Base-by-base conservation (phyloP, 2,329 filamentous ascomycete species). In the Hypomyces perniciosus region DNA sequence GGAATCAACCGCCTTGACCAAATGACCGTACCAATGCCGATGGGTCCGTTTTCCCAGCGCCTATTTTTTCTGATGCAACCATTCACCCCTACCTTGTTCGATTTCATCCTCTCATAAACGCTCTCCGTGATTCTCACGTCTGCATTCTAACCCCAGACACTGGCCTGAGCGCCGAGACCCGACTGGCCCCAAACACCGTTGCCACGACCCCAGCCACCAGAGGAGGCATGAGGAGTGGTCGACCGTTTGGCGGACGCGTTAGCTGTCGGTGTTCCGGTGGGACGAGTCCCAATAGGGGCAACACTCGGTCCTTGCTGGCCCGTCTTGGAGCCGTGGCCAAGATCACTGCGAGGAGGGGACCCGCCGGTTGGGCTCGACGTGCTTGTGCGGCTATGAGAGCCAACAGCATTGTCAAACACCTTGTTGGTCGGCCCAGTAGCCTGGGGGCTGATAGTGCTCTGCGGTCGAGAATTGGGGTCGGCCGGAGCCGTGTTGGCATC, bases 221-320 rank as follows among this genome's bases (percentile, higher is more conserved):
- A 90, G n/a, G 90, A 95, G n/a, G 90, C 85, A 30, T 96, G 78
- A 48, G 92, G 91, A 3, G 91, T 95, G 6, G 89, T 95, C 0
- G 91, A 89, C 53, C 89, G 88, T 68, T 93, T 93, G 69, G 74
- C 73, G 54, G 80, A 77, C 38, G 72, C 67, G 7, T 70, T 69
- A 29, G 65, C 67, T 31, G 68, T 71, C n/a, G 80, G 71, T 33
- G 76, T 78, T 37, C 77, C 79, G 13, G 81, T 78, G 4, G 92
- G 92, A 41, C 93, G 86, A 52, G 92, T 96, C 57, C 93, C 93
- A 60, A 97, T 97, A 13, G 93, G 92, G 26, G 90, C 92, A 48
- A 97, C 90, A 4, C 86, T 77, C 51, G 78, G 77, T 50, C 78
- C 79, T 45, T 75, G 68, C 55, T 78, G 76, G 44, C 73, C 74